phyloP scores from a whole-genome alignment of 2,329 filamentous ascomycete species.

The Teratosphaeria zuluensis region DNA sequence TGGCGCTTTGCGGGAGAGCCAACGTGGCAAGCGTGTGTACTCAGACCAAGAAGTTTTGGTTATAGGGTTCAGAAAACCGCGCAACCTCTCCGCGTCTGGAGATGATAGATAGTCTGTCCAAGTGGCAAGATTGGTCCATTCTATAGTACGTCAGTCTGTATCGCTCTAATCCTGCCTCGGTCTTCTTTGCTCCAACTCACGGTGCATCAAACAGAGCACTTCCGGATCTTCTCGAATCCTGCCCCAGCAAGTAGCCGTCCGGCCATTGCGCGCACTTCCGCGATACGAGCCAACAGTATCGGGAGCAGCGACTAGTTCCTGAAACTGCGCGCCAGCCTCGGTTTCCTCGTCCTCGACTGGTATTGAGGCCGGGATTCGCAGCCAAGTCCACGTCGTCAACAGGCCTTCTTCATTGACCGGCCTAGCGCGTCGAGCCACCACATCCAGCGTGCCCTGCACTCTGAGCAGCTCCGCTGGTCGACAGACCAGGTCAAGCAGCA shows the following conservation, averaged over 20 bases:
- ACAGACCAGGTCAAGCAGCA: too few species aligned
- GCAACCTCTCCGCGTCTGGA: background rate
- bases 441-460: too few species aligned
- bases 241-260: background rate
- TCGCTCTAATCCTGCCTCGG: background rate
- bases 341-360: background rate
- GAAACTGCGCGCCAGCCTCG: background rate
- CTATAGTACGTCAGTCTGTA: background rate
- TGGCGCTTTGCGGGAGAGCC: background rate
- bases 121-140: background rate
- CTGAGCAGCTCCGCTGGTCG: too few species aligned
- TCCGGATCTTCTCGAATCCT: background rate
- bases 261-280: background rate
- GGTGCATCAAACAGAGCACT: background rate
- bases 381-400: background rate
- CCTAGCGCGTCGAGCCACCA: too few species aligned
- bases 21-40: background rate
- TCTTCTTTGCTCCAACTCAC: background rate
- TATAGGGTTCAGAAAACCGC: background rate
- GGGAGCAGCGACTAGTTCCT: background rate
- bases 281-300: background rate
- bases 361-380: background rate
- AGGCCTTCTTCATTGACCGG: too few species aligned
- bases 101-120: background rate
- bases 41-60: background rate